Evolutionary conservation across 1,139 yeast genomes (phyloP), one percentile per base, ranked within the genome.

Genomic region (Debaryomyces psychrophilus): DNA sequence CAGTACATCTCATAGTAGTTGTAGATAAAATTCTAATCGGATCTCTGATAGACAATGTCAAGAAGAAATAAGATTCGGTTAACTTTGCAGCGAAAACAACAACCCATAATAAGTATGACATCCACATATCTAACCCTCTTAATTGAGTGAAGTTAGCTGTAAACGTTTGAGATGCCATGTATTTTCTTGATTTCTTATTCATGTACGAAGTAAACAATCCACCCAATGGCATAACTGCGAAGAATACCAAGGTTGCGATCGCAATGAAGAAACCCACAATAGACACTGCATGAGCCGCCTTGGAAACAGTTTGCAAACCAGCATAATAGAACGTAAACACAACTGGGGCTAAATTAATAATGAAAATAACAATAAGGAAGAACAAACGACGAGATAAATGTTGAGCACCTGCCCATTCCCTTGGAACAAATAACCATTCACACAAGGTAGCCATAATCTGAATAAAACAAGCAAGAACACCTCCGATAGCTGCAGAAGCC

Each of bases 331-430:
- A 90, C 33, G 90, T 85, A 67, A 89, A 95, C 45, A 90, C 84
- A 37, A 90, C 84, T 36, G 98, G 96, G 58, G 85, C 93, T 67
- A 93, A 74, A 69, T 93, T 93, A 55, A 85, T 62, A 44, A 78
- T 72, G 51, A 92, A 76, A 53, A 92, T 81, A 44, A 83, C 57
- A 48, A 85, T 59, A 65, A 93, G 71, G 65, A 92, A 87, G 75
- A 85, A 62, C 60, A 93, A 76, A 67, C 99, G 87, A 70, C 97
- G 87, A 42, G 90, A 75, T 66, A 93, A 81, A 67, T 90, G 97
- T 73, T 93, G 98, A 68, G 98, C 98, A 70, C 99, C 99, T 28
- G 98, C 95, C 99, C 99, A 93, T 61, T 87, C 84, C 73, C 98
- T 85, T 53, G 99, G 99, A 53, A 93, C 99, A 64, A 90, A 93